phyloP scores from a whole-genome alignment of 2,329 filamentous ascomycete species.

The Epichloe scottii region DNA sequence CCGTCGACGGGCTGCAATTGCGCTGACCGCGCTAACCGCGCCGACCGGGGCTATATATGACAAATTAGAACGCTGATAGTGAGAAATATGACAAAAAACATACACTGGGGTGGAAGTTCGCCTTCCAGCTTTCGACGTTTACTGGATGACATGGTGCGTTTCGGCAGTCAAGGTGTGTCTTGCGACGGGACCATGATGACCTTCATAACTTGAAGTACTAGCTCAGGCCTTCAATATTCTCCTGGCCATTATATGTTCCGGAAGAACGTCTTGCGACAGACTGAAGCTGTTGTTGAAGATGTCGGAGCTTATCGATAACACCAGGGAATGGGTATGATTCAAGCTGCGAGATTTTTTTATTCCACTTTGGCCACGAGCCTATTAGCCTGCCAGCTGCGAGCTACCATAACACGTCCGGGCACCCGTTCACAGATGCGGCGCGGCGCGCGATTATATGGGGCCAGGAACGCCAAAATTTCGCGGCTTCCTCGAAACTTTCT shows the following conservation, averaged over 20 bases:
- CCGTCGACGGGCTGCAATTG: slow-evolving; percentile 23
- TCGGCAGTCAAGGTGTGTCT: not conserved
- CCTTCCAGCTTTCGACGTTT: slow-evolving; percentile 24
- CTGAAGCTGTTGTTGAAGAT: not conserved
- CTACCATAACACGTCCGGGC: not conserved
- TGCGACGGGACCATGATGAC: not conserved
- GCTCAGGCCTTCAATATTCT: not conserved
- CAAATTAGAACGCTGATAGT: not conserved
- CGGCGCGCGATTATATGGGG: slow-evolving; percentile 3
- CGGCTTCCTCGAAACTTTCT: slow-evolving; percentile 6
- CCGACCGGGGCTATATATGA: slow-evolving; percentile 13
- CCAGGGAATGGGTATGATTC: too few relatives aligned
- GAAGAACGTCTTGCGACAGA: not conserved
- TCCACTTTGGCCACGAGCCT: not conserved
- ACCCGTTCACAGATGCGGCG: not conserved
- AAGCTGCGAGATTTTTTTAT: too few relatives aligned
- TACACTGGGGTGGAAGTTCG: slow-evolving; percentile 17
- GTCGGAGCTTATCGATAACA: not conserved
- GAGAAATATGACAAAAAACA: slow-evolving; percentile 5
- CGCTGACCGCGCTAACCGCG: slow-evolving; percentile 25
- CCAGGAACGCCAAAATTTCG: slow-evolving; percentile 7
- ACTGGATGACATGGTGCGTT: slow-evolving; percentile 14
- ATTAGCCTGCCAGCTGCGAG: not conserved
- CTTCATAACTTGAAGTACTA: not conserved
- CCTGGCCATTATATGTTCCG: too few relatives aligned